Evolutionary conservation across 805 yeast species (phyloP).

Genomic region (Metahyphopichia silvanorum): DNA sequence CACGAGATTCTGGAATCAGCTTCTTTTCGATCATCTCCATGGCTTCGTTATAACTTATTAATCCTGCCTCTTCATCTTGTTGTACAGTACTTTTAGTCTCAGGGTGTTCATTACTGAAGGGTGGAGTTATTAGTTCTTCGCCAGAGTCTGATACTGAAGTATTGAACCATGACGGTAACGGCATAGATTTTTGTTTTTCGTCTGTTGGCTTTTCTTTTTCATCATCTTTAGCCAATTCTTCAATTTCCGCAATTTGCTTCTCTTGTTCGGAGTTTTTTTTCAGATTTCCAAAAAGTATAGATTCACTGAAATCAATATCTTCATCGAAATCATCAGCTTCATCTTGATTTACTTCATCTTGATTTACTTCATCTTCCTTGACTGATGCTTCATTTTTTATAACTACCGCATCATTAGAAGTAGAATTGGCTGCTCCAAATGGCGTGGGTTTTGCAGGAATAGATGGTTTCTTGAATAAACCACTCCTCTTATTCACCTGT

Average conservation of each 20-base stretch:
- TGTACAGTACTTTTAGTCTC: neutral
- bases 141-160: too few relatives aligned
- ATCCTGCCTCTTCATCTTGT: conserved; percentile 44
- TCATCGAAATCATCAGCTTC: conserved; percentile 9
- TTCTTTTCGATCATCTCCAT: conserved; percentile 21
- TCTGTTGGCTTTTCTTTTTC: conserved; percentile 1
- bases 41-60: conserved; percentile 51
- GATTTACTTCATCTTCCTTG: conserved; percentile 1
- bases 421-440: neutral
- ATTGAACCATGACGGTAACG: conserved; percentile 33
- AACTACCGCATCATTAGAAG: conserved; percentile 1
- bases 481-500: neutral
- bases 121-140: too few relatives aligned
- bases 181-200: conserved; percentile 6
- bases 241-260: conserved; percentile 14
- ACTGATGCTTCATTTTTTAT: conserved; percentile 2
- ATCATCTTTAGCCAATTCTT: conserved; percentile 7
- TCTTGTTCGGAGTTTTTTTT: conserved; percentile 13
- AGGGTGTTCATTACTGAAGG: too few relatives aligned
- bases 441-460: too few relatives aligned
- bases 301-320: conserved; percentile 3
- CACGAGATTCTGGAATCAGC: too few relatives aligned
- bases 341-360: conserved; percentile 2
- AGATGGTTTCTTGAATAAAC: neutral
- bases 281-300: conserved; percentile 11